Conservation (phyloP, 306 rosid species). For the Delonix regia region DNA sequence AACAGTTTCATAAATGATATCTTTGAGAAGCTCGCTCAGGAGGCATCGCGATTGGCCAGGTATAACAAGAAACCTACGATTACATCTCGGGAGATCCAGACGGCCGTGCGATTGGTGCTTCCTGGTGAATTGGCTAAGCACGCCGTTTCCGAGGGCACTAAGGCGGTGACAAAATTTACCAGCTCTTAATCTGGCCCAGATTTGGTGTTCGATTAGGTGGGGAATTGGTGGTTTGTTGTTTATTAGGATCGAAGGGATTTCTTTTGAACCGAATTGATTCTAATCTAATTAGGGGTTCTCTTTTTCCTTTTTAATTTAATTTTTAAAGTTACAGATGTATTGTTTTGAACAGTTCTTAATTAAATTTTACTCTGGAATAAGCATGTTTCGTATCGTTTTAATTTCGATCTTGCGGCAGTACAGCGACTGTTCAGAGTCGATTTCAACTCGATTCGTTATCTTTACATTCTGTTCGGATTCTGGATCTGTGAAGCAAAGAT, state of each 20-base stretch:
- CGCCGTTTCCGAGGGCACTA: conserved; percentile 82
- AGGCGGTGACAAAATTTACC: conserved; percentile 75
- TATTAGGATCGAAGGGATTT: neutral
- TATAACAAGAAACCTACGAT: conserved; percentile 79
- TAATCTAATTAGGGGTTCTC: neutral
- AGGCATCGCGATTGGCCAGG: conserved; percentile 62
- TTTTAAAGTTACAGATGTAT: conserved; percentile 11
- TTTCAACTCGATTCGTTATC: neutral
- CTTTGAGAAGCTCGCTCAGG: conserved; percentile 85
- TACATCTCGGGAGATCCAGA: conserved; percentile 80
- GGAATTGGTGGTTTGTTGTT: neutral
- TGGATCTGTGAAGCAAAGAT: neutral
- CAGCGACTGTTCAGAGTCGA: neutral
- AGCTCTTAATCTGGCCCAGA: conserved; percentile 44
- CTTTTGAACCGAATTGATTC: neutral
- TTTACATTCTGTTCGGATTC: neutral
- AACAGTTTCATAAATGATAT: conserved; percentile 80
- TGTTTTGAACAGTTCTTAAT: conserved; percentile 8
- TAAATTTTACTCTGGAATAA: neutral
- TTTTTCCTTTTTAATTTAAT: neutral
- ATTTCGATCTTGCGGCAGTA: neutral
- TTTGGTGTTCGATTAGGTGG: neutral
- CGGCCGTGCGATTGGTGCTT: conserved; percentile 73
- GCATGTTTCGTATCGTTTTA: too few relatives aligned
- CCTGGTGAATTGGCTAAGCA: conserved; percentile 86